A percentile compares a stretch with the other conserved stretches of the same genome.
Conservation (phyloP, 2,329 filamentous ascomycete species). For the Colletotrichum limetticola region DNA sequence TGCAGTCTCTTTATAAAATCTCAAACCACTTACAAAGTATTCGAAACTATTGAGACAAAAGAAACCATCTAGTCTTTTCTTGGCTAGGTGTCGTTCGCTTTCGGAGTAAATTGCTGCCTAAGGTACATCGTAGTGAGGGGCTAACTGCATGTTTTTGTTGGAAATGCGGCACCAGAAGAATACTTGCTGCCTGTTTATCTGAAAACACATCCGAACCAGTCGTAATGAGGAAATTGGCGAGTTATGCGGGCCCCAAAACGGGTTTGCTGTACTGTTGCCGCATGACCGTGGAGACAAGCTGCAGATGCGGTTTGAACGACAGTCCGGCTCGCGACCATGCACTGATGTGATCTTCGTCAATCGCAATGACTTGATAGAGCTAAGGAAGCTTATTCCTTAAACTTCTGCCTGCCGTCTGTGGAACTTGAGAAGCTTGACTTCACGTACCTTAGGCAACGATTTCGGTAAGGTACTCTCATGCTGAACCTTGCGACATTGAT, state of each 20-base stretch:
- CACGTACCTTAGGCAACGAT: neutral
- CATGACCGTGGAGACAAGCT: neutral
- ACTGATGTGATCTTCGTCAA: neutral
- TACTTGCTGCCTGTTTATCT: neutral
- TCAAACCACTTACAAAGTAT: neutral
- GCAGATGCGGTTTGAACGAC: neutral
- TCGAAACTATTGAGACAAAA: neutral
- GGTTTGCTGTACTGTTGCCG: neutral
- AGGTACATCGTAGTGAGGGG: neutral
- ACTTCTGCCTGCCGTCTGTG: neutral
- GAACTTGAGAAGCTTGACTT: neutral
- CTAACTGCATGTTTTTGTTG: neutral
- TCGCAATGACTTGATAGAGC: neutral
- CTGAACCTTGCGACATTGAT: neutral
- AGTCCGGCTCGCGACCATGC: neutral
- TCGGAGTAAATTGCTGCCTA: neutral
- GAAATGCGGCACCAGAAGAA: neutral
- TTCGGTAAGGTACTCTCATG: neutral
- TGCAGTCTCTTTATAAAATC: neutral
- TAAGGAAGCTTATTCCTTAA: neutral
- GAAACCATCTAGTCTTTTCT: neutral
- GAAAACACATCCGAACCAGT: neutral
- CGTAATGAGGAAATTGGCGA: neutral
- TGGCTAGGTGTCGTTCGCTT: neutral
- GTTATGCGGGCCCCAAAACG: neutral